Conservation (phyloP, 73 alveolate genomes). For the Stentor coeruleus region DNA sequence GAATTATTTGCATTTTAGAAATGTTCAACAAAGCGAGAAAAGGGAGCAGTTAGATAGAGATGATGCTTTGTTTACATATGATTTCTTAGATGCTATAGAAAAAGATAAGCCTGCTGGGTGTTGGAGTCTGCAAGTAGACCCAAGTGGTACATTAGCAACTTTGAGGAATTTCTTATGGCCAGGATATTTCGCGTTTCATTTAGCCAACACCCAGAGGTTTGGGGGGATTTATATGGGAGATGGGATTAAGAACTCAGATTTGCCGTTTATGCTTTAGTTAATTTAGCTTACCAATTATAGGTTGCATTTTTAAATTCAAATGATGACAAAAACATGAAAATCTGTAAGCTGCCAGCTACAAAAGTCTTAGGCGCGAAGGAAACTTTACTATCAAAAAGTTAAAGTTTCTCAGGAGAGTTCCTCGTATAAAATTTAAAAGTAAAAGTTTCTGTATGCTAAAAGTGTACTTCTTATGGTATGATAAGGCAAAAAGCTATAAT, state of each 20-base stretch:
- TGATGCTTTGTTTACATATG: conserved; percentile 78
- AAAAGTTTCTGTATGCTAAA: too few species aligned
- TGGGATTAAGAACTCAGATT: conserved; percentile 90
- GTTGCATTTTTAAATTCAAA: too few species aligned
- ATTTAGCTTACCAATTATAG: too few species aligned
- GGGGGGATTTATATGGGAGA: conserved; percentile 93
- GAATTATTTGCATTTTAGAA: conserved; percentile 72
- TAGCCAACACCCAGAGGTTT: conserved; percentile 59
- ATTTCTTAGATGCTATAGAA: conserved; percentile 68
- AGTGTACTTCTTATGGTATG: too few species aligned
- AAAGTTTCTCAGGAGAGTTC: too few species aligned
- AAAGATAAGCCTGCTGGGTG: conserved; percentile 68
- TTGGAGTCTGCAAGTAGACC: conserved; percentile 79
- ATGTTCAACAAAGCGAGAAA: conserved; percentile 61
- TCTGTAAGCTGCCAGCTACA: too few species aligned
- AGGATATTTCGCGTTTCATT: conserved; percentile 91
- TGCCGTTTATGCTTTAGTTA: conserved; percentile 73
- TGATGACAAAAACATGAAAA: too few species aligned
- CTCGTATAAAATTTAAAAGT: too few species aligned
- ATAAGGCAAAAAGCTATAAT: too few species aligned
- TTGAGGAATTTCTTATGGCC: conserved; percentile 88
- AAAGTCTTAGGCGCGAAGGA: too few species aligned
- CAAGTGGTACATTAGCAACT: conserved; percentile 58
- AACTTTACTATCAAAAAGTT: too few species aligned
- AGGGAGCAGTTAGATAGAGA: conserved; percentile 79